Base-by-base conservation (phyloP, 176 grass and related monocot species). In the Themeda triandra region DNA sequence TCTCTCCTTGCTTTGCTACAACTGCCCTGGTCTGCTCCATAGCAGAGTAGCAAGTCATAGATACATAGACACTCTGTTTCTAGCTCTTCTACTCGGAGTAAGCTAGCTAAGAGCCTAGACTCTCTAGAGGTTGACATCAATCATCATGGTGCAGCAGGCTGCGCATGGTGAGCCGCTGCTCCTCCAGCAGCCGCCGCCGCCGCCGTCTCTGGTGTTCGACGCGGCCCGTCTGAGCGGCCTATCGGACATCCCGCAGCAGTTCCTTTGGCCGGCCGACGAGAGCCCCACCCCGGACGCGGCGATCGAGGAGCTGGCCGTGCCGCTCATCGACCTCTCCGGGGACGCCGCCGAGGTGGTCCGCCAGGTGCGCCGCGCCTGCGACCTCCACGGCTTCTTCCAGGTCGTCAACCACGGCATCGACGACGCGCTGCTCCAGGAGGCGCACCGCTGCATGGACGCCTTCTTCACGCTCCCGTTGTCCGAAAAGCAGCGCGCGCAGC, bases 301-400 rank as follows among this genome's bases (percentile, higher is more conserved):
- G 0, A 17, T 32, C 0, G 88, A 91, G 56, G 93, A 96, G 87
- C 92, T 99, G 2, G 5, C 65, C 6, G 97, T 96, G 3, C 90
- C 97, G 0, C 90, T 94, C 32, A 92, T 99, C 90, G 93, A 99
- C 90, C 73, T 99, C 80, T 41, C 86, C 9, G 86, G 82, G 13
- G 92, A 33, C 2, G 21, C 78, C 5, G 76, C 10, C 2, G 82
- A 82, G 59, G 83, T 95, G 49, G 65, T 78, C 15, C 77, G 48
- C 0, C 86, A 73, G 9, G 93, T 99, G 0, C 67, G 76, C 13
- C 73, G 49, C 2, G 97, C 93, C 8, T 99, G 97, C 88, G 10
- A 60, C 71, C 66, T 8, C 2, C 93, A 99, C 79, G 97, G 97
- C 14, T 99, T 99, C 90, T 99, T 99, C 82, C 97, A 96, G 71